Conservation (phyloP, 345 rosid genomes). For the Acer saccharum region DNA sequence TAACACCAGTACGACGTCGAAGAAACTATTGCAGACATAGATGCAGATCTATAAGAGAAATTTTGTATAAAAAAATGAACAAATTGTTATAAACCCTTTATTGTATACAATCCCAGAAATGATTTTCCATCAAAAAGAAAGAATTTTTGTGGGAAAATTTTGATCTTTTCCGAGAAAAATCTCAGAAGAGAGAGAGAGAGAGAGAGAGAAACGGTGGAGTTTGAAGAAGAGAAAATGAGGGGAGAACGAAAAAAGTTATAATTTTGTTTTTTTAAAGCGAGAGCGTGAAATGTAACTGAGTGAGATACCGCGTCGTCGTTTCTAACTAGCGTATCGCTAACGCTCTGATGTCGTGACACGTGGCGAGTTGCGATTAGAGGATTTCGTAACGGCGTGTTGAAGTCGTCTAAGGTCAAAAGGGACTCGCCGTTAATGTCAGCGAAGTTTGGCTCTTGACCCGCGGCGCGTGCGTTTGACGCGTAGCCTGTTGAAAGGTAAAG, state of each 20-base stretch:
- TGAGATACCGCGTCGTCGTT: slow-evolving; percentile 34
- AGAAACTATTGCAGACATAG: slow-evolving; percentile 46
- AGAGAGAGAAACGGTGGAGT: background rate
- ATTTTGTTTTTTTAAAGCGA: background rate
- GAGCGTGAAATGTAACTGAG: slow-evolving; percentile 18
- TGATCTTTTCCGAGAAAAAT: slow-evolving; percentile 6
- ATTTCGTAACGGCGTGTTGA: background rate
- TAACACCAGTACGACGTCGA: slow-evolving; percentile 86
- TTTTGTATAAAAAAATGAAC: background rate
- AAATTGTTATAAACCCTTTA: background rate
- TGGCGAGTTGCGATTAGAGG: slow-evolving; percentile 16
- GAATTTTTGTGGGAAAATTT: background rate
- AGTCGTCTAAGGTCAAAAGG: background rate
- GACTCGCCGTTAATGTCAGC: background rate
- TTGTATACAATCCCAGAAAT: background rate
- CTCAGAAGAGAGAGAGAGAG: background rate
- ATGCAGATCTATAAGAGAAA: slow-evolving; percentile 23
- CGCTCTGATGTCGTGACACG: slow-evolving; percentile 20
- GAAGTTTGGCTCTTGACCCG: background rate
- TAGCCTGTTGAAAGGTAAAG: background rate
- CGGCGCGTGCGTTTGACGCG: slow-evolving; percentile 17
- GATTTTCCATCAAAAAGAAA: background rate
- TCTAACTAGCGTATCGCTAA: slow-evolving; percentile 23
- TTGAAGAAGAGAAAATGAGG: background rate
- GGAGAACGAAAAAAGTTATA: background rate